Base-by-base conservation (phyloP, 2,329 filamentous ascomycete species). In the Diaporthe eres region DNA sequence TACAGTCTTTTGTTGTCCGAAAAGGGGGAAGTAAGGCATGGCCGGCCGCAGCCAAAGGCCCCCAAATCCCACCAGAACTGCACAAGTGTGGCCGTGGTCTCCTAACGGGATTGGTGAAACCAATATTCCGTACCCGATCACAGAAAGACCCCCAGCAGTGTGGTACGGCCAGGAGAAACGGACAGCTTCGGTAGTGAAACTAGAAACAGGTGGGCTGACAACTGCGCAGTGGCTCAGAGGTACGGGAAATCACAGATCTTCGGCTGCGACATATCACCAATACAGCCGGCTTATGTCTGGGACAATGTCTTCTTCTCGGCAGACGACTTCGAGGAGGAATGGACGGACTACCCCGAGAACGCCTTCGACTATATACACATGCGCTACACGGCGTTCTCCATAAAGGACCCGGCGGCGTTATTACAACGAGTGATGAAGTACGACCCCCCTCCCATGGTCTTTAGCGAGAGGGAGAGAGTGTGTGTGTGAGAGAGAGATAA, bases 241-340 rank as follows among this genome's bases (percentile, higher is more conserved):
- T 89, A 87, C 74, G 86, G 86, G 6, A 82, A 84, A 1, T 81
- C 86, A 0, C 81, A 80, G 42, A 86, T 90, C 60, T 85, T 86
- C 55, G 88, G 87, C 76, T 85, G 88, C 80, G 88, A 89, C 77
- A 81, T 89, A 3, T 89, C 88, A 1, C 88, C 87, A 0, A 90
- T 89, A 55, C 88, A 90, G 70, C 88, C 88, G 0, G 86, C 86
- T 65, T 88, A 86, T 80, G 87, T 89, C 0, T 88, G 88, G 2
- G 83, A 86, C 71, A 90, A 89, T 73, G 86, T 87, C n/a, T 83
- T 85, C 34, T 89, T 89, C 77, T 84, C 87, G 34, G 86, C 89
- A 53, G 88, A 89, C 79, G 88, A 90, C 78, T 86, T 89, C 71
- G 88, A 90, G 76, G 86, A 86, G 25, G 87, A 88, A 22, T 90